Evolutionary conservation across 148 eudicot genomes (phyloP).

Genomic region (Rhododendron kiyosumense): DNA sequence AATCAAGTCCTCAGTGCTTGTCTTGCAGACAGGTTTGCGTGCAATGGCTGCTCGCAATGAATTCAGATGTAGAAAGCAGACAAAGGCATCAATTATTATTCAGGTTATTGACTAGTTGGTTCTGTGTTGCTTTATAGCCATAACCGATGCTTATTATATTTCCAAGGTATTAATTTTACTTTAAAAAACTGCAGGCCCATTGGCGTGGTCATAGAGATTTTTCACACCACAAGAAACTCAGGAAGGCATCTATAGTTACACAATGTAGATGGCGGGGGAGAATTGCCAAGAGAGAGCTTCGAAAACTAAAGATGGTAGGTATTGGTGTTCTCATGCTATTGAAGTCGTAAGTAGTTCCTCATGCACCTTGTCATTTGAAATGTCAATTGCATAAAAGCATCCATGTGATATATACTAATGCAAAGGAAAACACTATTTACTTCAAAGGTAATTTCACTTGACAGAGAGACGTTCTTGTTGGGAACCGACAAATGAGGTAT

Average conservation of each 20-base stretch:
- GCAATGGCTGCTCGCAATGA: constrained; percentile 65
- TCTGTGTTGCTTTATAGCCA: constrained; percentile 3
- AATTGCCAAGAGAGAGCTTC: constrained; percentile 66
- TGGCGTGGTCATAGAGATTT: constrained; percentile 66
- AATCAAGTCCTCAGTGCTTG: constrained; percentile 42
- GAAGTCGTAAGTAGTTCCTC: not conserved
- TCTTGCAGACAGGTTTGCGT: constrained; percentile 66
- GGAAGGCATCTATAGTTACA: constrained; percentile 47
- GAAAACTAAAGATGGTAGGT: constrained; percentile 72
- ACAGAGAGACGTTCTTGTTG: not conserved
- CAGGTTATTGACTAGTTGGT: constrained; percentile 47
- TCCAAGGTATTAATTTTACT: constrained; percentile 9
- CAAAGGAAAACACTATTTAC: not conserved
- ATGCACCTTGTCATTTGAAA: not conserved
- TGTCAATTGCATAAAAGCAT: not conserved
- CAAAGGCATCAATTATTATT: constrained; percentile 55
- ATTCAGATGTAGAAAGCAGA: constrained; percentile 56
- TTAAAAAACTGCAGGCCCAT: constrained; percentile 48
- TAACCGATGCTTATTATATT: not conserved
- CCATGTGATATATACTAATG: not conserved
- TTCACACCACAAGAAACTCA: constrained; percentile 65
- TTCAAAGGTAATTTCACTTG: not conserved
- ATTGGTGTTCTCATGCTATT: constrained; percentile 2
- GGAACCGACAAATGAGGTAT: not conserved
- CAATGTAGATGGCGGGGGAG: constrained; percentile 88